Percentiles rank a stretch among this genome's conserved stretches.
phyloP scores from a whole-genome alignment of 176 grass and related monocot genomes.

The Cymbopogon citratus region DNA sequence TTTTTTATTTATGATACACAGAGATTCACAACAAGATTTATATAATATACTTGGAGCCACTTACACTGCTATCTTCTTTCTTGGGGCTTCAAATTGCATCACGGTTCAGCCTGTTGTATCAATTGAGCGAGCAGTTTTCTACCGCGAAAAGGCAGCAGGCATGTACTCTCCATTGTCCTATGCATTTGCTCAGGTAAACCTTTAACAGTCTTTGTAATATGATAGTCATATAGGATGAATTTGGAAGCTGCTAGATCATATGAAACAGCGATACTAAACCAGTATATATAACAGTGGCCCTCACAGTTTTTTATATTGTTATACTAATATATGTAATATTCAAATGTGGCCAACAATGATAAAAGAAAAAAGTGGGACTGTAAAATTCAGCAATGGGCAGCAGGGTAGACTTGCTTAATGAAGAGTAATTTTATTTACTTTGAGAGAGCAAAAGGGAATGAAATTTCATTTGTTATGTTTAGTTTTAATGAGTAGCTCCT shows the following conservation, averaged over 20 bases:
- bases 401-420: too few species aligned
- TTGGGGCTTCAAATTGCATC: constrained; percentile 55
- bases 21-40: constrained; percentile 64
- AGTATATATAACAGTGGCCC: too few species aligned
- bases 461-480: neutral
- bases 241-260: too few species aligned
- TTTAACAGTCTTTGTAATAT: neutral
- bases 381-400: too few species aligned
- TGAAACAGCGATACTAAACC: too few species aligned
- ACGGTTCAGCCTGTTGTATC: constrained; percentile 64
- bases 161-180: constrained; percentile 91
- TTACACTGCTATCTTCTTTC: constrained; percentile 67
- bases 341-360: neutral
- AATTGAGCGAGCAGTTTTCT: constrained; percentile 73
- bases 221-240: too few species aligned
- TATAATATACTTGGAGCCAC: constrained; percentile 66
- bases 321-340: neutral
- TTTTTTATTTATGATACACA: constrained; percentile 21
- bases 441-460: neutral
- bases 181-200: constrained; percentile 77
- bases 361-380: neutral
- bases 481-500: too few species aligned
- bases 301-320: too few species aligned
- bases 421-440: neutral
- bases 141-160: constrained; percentile 85